phyloP scores from a whole-genome alignment of 192 early-diverging fungal genomes.

The Phlyctochytrium planicorne region DNA sequence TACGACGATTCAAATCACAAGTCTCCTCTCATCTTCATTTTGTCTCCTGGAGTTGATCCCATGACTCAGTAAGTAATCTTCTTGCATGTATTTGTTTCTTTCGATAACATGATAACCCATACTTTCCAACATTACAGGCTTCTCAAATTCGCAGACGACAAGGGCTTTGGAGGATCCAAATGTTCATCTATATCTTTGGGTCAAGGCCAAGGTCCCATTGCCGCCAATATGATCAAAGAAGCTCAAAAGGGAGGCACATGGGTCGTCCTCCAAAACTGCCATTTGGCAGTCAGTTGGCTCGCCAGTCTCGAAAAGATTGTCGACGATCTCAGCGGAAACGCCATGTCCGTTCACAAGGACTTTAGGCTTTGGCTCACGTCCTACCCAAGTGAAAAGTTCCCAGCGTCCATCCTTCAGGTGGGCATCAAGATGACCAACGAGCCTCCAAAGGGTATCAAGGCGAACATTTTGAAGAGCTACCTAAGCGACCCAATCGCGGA shows the following conservation, averaged over 20 bases:
- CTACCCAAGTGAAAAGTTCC: conserved; percentile 60
- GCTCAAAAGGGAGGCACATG: conserved; percentile 59
- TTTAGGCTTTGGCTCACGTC: conserved; percentile 63
- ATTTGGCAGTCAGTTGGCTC: conserved; percentile 63
- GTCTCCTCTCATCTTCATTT: conserved; percentile 57
- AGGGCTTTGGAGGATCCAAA: conserved; percentile 54
- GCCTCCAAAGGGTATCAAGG: conserved; percentile 61
- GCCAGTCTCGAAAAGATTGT: conserved; percentile 57
- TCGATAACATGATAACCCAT: conserved; percentile 3
- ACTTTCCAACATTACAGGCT: too few species aligned
- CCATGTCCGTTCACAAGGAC: conserved; percentile 52
- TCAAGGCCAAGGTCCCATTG: conserved; percentile 65
- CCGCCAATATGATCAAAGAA: conserved; percentile 59
- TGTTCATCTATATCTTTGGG: conserved; percentile 61
- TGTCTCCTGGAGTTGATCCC: conserved; percentile 66
- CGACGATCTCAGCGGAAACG: conserved; percentile 61
- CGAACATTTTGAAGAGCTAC: conserved; percentile 60
- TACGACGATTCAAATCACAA: conserved; percentile 60
- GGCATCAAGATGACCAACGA: conserved; percentile 69
- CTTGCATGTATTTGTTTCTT: conserved; percentile 3
- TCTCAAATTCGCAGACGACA: conserved; percentile 64
- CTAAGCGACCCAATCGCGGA: conserved; percentile 60
- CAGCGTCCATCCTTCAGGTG: conserved; percentile 54
- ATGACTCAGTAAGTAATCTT: conserved; percentile 55
- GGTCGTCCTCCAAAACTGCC: conserved; percentile 69